A percentile compares a stretch with the other conserved stretches of the same genome.
Conservation (phyloP, 2,329 filamentous ascomycete species). For the Ampelomyces quisqualis region DNA sequence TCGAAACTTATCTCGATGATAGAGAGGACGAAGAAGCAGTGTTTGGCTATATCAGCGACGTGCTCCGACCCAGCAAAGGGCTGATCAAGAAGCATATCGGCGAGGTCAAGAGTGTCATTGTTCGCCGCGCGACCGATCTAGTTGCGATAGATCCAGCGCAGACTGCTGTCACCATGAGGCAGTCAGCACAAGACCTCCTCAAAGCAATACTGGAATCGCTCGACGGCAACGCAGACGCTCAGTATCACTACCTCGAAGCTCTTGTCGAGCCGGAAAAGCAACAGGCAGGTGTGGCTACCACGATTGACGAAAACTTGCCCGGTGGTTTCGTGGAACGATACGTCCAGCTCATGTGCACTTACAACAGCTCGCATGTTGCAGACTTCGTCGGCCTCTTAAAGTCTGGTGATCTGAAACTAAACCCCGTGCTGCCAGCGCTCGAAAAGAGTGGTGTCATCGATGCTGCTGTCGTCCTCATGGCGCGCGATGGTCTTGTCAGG, state of each 20-base stretch:
- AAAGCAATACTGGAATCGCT: constrained; percentile 64
- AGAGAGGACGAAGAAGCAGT: constrained; percentile 70
- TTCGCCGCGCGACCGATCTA: constrained; percentile 65
- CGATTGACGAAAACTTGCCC: constrained; percentile 30
- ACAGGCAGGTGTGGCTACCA: constrained; percentile 1
- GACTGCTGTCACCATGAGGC: constrained; percentile 66
- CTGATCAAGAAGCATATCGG: constrained; percentile 69
- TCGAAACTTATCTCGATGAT: constrained; percentile 84
- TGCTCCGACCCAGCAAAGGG: constrained; percentile 64
- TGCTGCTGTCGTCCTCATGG: constrained; percentile 87
- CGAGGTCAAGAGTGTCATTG: constrained; percentile 69
- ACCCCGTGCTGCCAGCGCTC: constrained; percentile 79
- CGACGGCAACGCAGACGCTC: constrained; percentile 61
- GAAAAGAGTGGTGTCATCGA: constrained; percentile 89
- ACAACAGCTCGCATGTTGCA: constrained; percentile 77
- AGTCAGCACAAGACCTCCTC: constrained; percentile 65
- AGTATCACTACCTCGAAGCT: constrained; percentile 74
- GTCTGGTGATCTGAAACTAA: constrained; percentile 74
- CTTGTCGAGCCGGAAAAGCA: constrained; percentile 65
- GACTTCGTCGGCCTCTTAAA: constrained; percentile 78
- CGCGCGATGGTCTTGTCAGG: constrained; percentile 78
- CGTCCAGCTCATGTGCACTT: constrained; percentile 86
- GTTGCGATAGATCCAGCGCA: constrained; percentile 65
- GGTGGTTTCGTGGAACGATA: constrained; percentile 77
- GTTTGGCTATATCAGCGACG: constrained; percentile 77